Conservation (phyloP, 192 early-diverging fungal species). For the Diversispora eburnea region DNA sequence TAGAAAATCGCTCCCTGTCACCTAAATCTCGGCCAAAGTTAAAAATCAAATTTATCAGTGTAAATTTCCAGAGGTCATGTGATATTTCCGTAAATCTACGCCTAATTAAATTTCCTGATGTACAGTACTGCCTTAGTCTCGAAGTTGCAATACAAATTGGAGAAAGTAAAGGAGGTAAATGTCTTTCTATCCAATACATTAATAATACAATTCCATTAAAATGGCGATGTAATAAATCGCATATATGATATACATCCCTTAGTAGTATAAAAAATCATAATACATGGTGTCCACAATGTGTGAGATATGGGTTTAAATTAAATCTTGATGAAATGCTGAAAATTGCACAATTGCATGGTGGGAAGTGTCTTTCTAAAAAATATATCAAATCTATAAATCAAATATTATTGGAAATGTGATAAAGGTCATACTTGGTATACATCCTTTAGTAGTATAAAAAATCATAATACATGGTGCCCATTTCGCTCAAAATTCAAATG, state of each 20-base stretch:
- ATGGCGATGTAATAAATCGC: constrained; percentile 1
- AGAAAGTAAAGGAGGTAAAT: neutral
- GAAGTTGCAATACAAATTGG: constrained; percentile 8
- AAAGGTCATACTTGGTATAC: neutral
- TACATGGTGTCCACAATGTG: constrained; percentile 8
- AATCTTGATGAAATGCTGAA: neutral
- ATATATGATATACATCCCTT: constrained; percentile 15
- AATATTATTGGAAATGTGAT: neutral
- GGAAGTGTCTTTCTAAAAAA: neutral
- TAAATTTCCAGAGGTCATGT: too few relatives aligned
- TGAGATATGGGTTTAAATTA: neutral
- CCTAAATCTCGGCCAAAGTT: too few relatives aligned
- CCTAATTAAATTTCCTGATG: too few relatives aligned
- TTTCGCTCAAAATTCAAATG: neutral
- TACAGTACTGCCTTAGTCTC: too few relatives aligned
- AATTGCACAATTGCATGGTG: neutral
- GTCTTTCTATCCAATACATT: constrained; percentile 13
- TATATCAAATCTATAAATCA: neutral
- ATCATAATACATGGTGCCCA: neutral
- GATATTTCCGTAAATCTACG: too few relatives aligned
- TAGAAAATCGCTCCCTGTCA: too few relatives aligned
- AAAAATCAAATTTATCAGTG: too few relatives aligned
- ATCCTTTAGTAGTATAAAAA: neutral
- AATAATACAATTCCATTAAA: constrained; percentile 5
- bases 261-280: constrained; percentile 14